Evolutionary conservation across 306 rosid species (phyloP).

Genomic region (Cyamopsis tetragonoloba): DNA sequence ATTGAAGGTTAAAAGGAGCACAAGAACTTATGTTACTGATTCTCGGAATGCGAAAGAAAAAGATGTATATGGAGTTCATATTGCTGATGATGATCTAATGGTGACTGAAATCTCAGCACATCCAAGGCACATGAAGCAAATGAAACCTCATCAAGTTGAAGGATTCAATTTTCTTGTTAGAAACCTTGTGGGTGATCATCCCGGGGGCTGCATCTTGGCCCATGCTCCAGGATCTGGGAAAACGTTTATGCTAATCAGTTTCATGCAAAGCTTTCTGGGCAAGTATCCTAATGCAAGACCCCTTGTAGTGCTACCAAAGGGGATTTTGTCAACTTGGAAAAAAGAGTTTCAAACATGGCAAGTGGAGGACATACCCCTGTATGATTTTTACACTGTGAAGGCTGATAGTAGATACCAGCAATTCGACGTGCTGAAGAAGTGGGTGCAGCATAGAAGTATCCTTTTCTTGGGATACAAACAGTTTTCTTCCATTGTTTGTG

Average conservation of each 20-base stretch:
- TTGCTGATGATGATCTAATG: constrained; percentile 46
- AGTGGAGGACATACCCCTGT: constrained; percentile 80
- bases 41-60: constrained; percentile 50
- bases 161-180: constrained; percentile 89
- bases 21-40: constrained; percentile 66
- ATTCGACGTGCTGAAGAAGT: constrained; percentile 62
- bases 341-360: constrained; percentile 89
- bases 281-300: constrained; percentile 88
- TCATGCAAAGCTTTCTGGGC: constrained; percentile 90
- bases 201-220: constrained; percentile 95
- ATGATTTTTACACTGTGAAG: constrained; percentile 68
- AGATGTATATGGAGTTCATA: constrained; percentile 45
- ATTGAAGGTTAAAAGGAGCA: constrained; percentile 64
- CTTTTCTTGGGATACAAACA: constrained; percentile 93
- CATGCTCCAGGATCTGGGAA: constrained; percentile 99
- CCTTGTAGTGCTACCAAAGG: constrained; percentile 90
- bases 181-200: constrained; percentile 74
- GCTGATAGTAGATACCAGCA: constrained; percentile 75
- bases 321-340: constrained; percentile 88
- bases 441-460: constrained; percentile 72
- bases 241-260: constrained; percentile 95
- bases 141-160: constrained; percentile 90
- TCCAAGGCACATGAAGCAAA: constrained; percentile 80
- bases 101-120: constrained; percentile 62
- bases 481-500: constrained; percentile 74